Percentiles rank a stretch among this genome's conserved stretches.
Evolutionary conservation across 352 stramenopile species (phyloP).

Genomic region (Phytophthora fragariae): DNA sequence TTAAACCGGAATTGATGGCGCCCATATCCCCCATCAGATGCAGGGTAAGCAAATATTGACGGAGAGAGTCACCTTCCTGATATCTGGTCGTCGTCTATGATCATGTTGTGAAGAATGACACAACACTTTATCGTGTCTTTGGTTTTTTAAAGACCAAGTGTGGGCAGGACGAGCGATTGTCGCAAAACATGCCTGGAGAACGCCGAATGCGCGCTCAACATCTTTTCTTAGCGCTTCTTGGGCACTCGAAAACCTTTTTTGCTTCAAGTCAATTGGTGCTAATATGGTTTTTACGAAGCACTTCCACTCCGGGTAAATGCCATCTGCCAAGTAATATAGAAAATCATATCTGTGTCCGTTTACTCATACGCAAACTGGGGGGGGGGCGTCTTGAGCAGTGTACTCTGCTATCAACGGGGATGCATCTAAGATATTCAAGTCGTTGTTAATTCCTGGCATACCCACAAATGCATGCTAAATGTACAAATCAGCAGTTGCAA

Average conservation of each 20-base stretch:
- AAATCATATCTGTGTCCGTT: too few relatives aligned
- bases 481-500: too few relatives aligned
- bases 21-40: neutral
- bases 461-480: too few relatives aligned
- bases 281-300: too few relatives aligned
- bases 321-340: too few relatives aligned
- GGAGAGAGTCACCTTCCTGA: neutral
- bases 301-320: too few relatives aligned
- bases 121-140: slow-evolving; percentile 5
- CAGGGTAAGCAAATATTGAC: slow-evolving; percentile 9
- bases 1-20: neutral
- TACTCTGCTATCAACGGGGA: too few relatives aligned
- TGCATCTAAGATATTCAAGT: too few relatives aligned
- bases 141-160: neutral
- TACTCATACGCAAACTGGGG: too few relatives aligned
- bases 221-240: slow-evolving; percentile 5
- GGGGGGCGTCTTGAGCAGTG: too few relatives aligned
- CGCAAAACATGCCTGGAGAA: slow-evolving; percentile 9
- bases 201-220: neutral
- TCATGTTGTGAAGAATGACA: slow-evolving; percentile 25
- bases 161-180: neutral
- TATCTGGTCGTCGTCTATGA: slow-evolving; percentile 9
- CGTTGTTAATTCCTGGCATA: too few relatives aligned
- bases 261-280: neutral
- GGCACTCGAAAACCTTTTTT: neutral